These are phyloP conservation scores for Flaveria linearis DNA, from an alignment of 129 eudicot genomes.

Conservation along the genomic window DNA sequence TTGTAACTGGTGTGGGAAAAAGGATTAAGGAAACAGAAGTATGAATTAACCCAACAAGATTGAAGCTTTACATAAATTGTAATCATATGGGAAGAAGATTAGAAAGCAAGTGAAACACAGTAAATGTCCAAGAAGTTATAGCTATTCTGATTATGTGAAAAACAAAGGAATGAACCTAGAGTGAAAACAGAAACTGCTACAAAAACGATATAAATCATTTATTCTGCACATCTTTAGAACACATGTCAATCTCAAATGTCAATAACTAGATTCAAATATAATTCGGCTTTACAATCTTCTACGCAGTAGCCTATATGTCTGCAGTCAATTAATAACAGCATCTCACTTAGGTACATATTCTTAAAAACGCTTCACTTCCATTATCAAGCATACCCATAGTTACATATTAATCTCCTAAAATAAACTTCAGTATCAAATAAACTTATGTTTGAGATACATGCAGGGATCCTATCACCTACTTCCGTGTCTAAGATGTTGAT, in stretches of 20 bases:
- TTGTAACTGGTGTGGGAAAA: too few species aligned
- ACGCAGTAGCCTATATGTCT: not conserved
- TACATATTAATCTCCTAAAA: not conserved
- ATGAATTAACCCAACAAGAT: not conserved
- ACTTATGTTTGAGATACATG: conserved; percentile 18
- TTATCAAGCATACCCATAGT: conserved; percentile 9
- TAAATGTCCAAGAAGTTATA: conserved; percentile 4
- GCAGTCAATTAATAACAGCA: conserved; percentile 1
- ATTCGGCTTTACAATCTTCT: not conserved
- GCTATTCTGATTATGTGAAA: not conserved
- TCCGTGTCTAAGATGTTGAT: conserved; percentile 31
- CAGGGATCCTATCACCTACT: conserved; percentile 28
- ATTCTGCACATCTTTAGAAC: conserved; percentile 23
- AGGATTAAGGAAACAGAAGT: conserved; percentile 14
- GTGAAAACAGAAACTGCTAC: conserved; percentile 6
- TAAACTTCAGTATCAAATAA: conserved; percentile 18
- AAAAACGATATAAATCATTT: not conserved
- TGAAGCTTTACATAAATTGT: conserved; percentile 15
- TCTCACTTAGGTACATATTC: conserved; percentile 12
- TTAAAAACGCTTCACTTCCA: not conserved
- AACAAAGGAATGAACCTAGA: conserved; percentile 11
- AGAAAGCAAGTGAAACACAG: conserved; percentile 10
- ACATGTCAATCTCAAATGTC: conserved; percentile 24
- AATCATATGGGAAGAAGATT: conserved; percentile 8
- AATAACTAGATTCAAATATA: conserved; percentile 13